Evolutionary conservation across 169 alveolate genomes (phyloP).

Genomic region (Plasmodium reichenowi): DNA sequence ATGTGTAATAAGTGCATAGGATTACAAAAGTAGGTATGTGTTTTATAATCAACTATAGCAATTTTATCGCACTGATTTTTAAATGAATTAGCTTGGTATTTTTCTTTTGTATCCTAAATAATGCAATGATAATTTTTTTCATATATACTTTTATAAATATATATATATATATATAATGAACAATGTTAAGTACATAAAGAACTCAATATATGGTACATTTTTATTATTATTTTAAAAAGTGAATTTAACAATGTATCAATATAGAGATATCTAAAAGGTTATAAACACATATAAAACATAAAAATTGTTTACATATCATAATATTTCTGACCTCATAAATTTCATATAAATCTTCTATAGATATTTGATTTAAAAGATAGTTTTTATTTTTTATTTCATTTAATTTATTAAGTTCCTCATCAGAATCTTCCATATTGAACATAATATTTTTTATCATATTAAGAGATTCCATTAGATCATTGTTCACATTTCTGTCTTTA

Average conservation of each 20-base stretch:
- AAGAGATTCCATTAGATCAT: conserved; percentile 35
- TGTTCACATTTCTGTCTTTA: conserved; percentile 9
- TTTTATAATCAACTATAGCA: conserved; percentile 62
- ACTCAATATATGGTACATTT: too few relatives aligned
- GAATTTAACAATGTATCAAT: too few relatives aligned
- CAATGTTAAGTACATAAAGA: too few relatives aligned
- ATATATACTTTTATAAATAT: not conserved
- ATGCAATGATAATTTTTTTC: not conserved
- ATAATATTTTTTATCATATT: conserved; percentile 36
- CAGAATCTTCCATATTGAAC: conserved; percentile 19
- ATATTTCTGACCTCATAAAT: conserved; percentile 52
- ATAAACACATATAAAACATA: too few relatives aligned
- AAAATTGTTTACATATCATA: not conserved
- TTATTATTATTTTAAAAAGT: too few relatives aligned
- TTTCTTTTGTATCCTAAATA: conserved; percentile 68
- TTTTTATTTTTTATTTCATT: conserved; percentile 49
- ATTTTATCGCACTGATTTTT: conserved; percentile 69
- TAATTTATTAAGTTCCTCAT: conserved; percentile 24
- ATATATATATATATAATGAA: not conserved
- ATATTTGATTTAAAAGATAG: conserved; percentile 36
- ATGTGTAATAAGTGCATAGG: conserved; percentile 67
- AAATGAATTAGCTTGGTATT: conserved; percentile 67
- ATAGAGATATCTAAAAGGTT: too few relatives aligned
- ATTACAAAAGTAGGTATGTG: conserved; percentile 69
- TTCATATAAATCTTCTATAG: conserved; percentile 66